Evolutionary conservation across 2,329 filamentous ascomycete genomes (phyloP).

Genomic region (Xylariaceae sp.): DNA sequence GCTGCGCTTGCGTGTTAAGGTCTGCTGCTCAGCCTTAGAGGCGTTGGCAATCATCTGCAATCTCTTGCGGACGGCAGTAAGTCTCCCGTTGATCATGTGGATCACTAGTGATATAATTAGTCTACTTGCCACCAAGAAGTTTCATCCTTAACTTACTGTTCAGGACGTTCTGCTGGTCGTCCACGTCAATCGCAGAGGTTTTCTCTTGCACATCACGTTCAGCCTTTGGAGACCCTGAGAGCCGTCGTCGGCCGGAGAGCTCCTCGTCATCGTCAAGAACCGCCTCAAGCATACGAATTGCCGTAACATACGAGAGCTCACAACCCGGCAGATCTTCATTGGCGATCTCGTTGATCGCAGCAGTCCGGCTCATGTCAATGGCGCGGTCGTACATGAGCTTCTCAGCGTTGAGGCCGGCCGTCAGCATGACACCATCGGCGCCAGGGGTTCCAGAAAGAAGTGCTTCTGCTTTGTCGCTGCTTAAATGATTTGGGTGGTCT

Average conservation of each 20-base stretch:
- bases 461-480: conserved; percentile 63
- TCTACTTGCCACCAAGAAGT: conserved; percentile 16
- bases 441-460: conserved; percentile 58
- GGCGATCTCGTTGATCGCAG: conserved; percentile 92
- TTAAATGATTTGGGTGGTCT: conserved; percentile 82
- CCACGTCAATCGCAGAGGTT: conserved; percentile 54
- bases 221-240: conserved; percentile 38
- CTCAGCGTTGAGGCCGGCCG: conserved; percentile 86
- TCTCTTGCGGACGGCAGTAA: conserved; percentile 56
- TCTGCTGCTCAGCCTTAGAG: conserved; percentile 46
- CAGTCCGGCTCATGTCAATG: conserved; percentile 90
- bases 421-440: conserved; percentile 76
- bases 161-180: conserved; percentile 69
- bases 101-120: conserved; percentile 48
- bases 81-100: conserved; percentile 56
- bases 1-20: conserved; percentile 46
- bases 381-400: conserved; percentile 98
- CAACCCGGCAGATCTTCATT: conserved; percentile 84
- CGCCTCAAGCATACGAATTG: conserved; percentile 91
- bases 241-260: conserved; percentile 36
- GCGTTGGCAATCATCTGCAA: conserved; percentile 58
- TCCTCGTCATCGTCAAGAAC: conserved; percentile 81
- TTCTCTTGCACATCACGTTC: conserved; percentile 41
- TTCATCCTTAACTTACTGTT: conserved; percentile 55
- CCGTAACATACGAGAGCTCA: conserved; percentile 88